Conservation (phyloP, 2,329 filamentous ascomycete species). For the Bipolaris oryzae region DNA sequence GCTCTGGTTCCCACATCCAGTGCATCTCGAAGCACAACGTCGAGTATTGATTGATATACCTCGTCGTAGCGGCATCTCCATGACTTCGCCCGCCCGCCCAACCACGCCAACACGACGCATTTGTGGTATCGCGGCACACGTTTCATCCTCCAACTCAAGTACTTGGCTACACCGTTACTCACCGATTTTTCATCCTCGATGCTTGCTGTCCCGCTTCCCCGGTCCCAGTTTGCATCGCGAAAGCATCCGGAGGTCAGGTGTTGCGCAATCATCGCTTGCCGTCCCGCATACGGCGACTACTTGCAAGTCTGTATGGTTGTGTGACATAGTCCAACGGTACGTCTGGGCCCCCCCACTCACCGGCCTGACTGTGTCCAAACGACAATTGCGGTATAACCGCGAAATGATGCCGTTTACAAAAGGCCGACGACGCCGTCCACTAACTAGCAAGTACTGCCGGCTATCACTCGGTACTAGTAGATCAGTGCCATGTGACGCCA, state of each 20-base stretch:
- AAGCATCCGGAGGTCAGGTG: conserved; percentile 16
- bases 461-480: not conserved
- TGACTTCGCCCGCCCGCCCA: not conserved
- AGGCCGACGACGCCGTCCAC: not conserved
- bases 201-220: conserved; percentile 25
- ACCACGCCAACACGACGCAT: not conserved
- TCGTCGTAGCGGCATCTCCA: conserved; percentile 1
- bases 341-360: conserved; percentile 5
- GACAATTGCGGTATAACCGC: not conserved
- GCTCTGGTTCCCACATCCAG: conserved; percentile 11
- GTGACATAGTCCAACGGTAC: conserved; percentile 15
- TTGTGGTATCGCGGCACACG: conserved; percentile 10
- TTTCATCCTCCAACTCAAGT: conserved; percentile 11
- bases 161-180: conserved; percentile 15
- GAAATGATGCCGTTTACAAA: not conserved
- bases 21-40: conserved; percentile 24
- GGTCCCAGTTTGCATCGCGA: conserved; percentile 14
- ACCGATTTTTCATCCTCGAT: conserved; percentile 17
- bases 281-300: conserved; percentile 10
- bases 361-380: conserved; percentile 1
- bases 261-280: conserved; percentile 25
- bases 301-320: conserved; percentile 10
- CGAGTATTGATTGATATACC: conserved; percentile 1
- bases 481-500: not conserved
- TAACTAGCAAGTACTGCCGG: not conserved